These are phyloP conservation scores for Xylaria grammica DNA, from an alignment of 495 filamentous ascomycete genomes.

Conservation along the genomic window DNA sequence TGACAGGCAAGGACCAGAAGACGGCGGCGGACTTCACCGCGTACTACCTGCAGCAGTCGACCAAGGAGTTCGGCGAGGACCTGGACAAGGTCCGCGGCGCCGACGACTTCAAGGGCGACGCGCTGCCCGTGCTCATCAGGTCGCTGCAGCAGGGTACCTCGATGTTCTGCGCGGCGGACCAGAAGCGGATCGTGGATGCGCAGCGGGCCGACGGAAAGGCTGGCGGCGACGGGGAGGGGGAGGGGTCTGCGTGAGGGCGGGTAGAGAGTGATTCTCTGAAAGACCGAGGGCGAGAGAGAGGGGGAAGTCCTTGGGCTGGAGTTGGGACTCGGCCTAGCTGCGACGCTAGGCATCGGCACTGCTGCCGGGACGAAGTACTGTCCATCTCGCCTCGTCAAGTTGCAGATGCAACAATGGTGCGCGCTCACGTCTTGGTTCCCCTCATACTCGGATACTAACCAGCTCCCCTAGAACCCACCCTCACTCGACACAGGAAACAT, in stretches of 20 bases:
- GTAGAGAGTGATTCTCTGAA: neutral
- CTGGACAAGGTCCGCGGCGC: slow-evolving; percentile 68
- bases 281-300: no score
- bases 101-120: slow-evolving; percentile 68
- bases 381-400: neutral
- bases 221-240: neutral
- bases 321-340: neutral
- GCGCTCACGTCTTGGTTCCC: neutral
- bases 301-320: neutral
- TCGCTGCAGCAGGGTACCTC: slow-evolving; percentile 68
- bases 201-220: slow-evolving; percentile 1
- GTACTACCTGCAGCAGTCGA: slow-evolving; percentile 68
- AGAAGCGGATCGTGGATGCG: slow-evolving; percentile 42
- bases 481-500: neutral
- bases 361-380: neutral
- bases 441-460: neutral
- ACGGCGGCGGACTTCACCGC: slow-evolving; percentile 57
- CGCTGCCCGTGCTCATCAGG: slow-evolving; percentile 64
- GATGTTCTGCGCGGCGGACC: slow-evolving; percentile 52
- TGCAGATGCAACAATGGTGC: neutral
- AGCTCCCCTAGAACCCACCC: neutral
- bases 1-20: slow-evolving; percentile 27
- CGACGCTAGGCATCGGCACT: neutral
- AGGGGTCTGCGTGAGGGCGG: slow-evolving; percentile 14
- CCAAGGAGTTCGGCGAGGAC: slow-evolving; percentile 73